These are phyloP conservation scores for Lachancea lanzarotensis DNA, from an alignment of 805 yeast genomes.

Conservation along the genomic window DNA sequence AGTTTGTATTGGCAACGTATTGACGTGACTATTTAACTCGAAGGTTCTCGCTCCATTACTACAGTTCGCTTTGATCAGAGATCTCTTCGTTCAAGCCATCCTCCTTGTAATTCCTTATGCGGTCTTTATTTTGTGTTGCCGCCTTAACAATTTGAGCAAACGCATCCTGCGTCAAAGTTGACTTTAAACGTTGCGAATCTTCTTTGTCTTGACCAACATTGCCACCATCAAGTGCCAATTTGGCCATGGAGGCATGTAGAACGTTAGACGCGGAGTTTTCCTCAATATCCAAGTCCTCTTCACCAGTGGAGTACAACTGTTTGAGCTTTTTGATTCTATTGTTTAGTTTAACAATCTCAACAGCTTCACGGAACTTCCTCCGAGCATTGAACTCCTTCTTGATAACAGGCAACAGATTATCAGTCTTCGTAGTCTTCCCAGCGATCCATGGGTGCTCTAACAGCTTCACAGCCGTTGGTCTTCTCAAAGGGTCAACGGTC, in stretches of 20 bases:
- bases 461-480: constrained; percentile 65
- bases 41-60: no score
- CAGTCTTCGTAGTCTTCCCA: constrained; percentile 38
- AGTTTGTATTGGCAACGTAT: no score
- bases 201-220: constrained; percentile 8
- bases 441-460: constrained; percentile 73
- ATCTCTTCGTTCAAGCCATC: not conserved
- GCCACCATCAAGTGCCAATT: constrained; percentile 11
- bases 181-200: constrained; percentile 26
- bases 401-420: constrained; percentile 76
- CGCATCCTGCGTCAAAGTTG: constrained; percentile 43
- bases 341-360: constrained; percentile 74
- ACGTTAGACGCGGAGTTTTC: constrained; percentile 16
- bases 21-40: no score
- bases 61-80: not conserved
- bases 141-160: constrained; percentile 68
- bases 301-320: constrained; percentile 51
- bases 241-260: constrained; percentile 17
- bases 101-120: constrained; percentile 22
- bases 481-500: constrained; percentile 54
- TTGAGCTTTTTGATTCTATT: constrained; percentile 71
- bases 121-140: constrained; percentile 54
- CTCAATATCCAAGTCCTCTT: constrained; percentile 33
- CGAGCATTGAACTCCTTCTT: constrained; percentile 79
- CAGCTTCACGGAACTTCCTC: constrained; percentile 75